phyloP scores from a whole-genome alignment of 805 yeast genomes.

The Candida odintsovae region DNA sequence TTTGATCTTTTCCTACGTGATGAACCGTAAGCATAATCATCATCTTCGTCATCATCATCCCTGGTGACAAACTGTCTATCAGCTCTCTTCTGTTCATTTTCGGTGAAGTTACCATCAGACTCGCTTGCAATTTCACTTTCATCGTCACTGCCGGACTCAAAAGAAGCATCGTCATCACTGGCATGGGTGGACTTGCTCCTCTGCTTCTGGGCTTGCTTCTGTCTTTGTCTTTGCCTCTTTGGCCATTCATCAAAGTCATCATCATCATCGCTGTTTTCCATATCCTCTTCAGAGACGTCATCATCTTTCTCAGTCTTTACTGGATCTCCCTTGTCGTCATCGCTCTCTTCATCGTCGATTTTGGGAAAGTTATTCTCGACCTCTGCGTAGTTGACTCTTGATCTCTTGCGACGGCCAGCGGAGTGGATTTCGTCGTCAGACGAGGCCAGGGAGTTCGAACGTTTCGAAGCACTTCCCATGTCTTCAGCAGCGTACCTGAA shows the following conservation, averaged over 20 bases:
- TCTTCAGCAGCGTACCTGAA: slow-evolving; percentile 8
- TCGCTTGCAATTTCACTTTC: slow-evolving; percentile 21
- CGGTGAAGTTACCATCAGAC: slow-evolving; percentile 7
- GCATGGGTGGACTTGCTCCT: slow-evolving; percentile 14
- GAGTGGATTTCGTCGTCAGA: slow-evolving; percentile 24
- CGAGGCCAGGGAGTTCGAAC: neutral
- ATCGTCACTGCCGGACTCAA: slow-evolving; percentile 37
- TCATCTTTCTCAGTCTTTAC: neutral
- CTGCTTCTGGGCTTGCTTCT: slow-evolving; percentile 5
- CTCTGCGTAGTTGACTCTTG: slow-evolving; percentile 30
- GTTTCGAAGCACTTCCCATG: slow-evolving; percentile 7
- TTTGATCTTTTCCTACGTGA: slow-evolving; percentile 4
- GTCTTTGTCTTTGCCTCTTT: slow-evolving; percentile 2
- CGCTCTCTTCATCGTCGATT: slow-evolving; percentile 21
- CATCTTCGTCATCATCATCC: slow-evolving; percentile 25
- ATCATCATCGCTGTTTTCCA: slow-evolving; percentile 7
- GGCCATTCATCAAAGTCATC: slow-evolving; percentile 4
- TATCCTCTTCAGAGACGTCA: slow-evolving; percentile 4
- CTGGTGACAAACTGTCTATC: slow-evolving; percentile 21
- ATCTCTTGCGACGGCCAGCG: slow-evolving; percentile 25
- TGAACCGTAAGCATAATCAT: slow-evolving; percentile 5
- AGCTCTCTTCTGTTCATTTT: slow-evolving; percentile 13
- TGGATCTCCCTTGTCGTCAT: neutral
- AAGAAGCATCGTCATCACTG: slow-evolving; percentile 27
- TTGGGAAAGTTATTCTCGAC: slow-evolving; percentile 28